Evolutionary conservation across 2,329 filamentous ascomycete species (phyloP).

Genomic region (Incumbomyces delicatus): DNA sequence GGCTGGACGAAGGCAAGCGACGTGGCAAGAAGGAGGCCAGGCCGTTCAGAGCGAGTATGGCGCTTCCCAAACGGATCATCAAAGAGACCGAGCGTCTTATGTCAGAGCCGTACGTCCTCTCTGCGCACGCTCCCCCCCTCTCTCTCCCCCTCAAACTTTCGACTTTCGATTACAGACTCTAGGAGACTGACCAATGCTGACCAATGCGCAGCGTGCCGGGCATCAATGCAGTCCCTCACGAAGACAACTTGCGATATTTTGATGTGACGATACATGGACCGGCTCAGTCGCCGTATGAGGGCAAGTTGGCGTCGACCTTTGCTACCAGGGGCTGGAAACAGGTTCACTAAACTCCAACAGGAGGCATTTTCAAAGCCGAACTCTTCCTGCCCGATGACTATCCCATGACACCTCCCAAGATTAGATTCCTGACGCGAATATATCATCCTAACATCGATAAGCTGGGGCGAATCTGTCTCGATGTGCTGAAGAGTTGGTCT

Average conservation of each 20-base stretch:
- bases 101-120: conserved; percentile 71
- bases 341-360: conserved; percentile 28
- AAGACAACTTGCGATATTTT: conserved; percentile 96
- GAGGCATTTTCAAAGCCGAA: conserved; percentile 90
- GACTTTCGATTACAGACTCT: too few relatives aligned
- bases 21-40: too few relatives aligned
- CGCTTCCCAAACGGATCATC: conserved; percentile 89
- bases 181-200: not conserved
- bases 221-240: conserved; percentile 89
- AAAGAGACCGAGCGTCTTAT: conserved; percentile 98
- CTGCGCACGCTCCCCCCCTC: too few relatives aligned
- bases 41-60: conserved; percentile 30
- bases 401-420: conserved; percentile 97
- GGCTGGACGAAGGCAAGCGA: too few relatives aligned
- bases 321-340: not conserved
- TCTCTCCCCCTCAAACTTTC: too few relatives aligned
- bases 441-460: conserved; percentile 99
- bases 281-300: conserved; percentile 86
- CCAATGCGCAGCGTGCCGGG: conserved; percentile 64
- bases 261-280: conserved; percentile 95
- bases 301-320: conserved; percentile 38
- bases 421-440: conserved; percentile 96
- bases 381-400: conserved; percentile 98
- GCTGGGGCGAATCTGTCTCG: conserved; percentile 89
- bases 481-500: conserved; percentile 83